Evolutionary conservation across 257 asterid genomes (phyloP), one percentile per base, ranked within the genome.

Genomic region (Echium plantagineum): DNA sequence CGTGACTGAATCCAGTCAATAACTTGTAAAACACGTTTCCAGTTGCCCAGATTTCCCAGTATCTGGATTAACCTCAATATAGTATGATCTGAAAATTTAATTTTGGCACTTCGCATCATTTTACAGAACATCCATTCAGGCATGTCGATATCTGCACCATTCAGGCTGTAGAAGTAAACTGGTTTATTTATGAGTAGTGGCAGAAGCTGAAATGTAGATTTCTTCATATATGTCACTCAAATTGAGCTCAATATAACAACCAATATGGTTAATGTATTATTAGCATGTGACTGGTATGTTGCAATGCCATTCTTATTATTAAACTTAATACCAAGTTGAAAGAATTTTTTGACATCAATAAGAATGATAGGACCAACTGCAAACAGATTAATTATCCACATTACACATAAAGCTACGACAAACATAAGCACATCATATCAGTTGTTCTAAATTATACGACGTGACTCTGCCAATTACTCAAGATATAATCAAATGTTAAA

Each of bases 61-160:
- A 85, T 71, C 81, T 91, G 98, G 63, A 91, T 83, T 67, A 84
- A 47, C 74, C 98, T 91, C 83, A 83, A 57, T 59, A 88, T 75
- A 49, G 98, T 88, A 73, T 91, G 81, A 79, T 91, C 96, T 2
- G 96, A 87, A 74, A 83, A 88, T 79, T 87, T 88, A 63, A 91
- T 85, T 66, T 74, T 77, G 66, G 90, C 95, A 66, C 93, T 84
- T 68, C 85, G 83, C 89, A 91, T 88, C 83, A 77, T 88, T 74
- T 83, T 70, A 55, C 93, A 71, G 82, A 91, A 91, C 85, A 79
- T 81, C 98, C 98, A 91, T 77, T 85, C 98, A 6, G 98, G 98
- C 66, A 91, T 88, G 77, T 84, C 83, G 69, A 91, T 78, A 84
- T 88, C 95, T 85, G 96, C 96, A 82, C 96, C 98, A 82, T 91